These are phyloP conservation scores for Hanseniaspora lachancei DNA, from an alignment of 805 yeast genomes.

Conservation along the genomic window DNA sequence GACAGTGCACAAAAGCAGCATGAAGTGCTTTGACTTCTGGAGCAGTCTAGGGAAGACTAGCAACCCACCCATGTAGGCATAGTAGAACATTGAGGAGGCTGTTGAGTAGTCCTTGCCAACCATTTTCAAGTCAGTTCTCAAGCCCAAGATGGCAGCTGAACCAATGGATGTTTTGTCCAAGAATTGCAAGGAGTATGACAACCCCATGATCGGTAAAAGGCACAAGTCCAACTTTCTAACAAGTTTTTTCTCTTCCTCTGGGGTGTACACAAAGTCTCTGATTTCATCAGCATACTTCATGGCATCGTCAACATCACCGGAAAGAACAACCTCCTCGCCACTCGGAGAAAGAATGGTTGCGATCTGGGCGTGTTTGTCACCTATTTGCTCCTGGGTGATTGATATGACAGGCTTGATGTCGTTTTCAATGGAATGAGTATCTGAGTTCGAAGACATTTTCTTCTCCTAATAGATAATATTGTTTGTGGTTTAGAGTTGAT, in stretches of 20 bases:
- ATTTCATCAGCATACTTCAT: constrained; percentile 31
- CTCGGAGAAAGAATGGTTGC: constrained; percentile 21
- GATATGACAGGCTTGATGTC: constrained; percentile 12
- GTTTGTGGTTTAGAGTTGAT: not conserved
- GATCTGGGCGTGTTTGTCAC: constrained; percentile 12
- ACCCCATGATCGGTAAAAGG: constrained; percentile 39
- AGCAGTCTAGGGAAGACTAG: constrained; percentile 30
- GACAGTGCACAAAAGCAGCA: constrained; percentile 36
- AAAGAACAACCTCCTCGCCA: constrained; percentile 21
- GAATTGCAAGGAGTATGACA: constrained; percentile 39
- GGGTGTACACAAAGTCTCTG: constrained; percentile 23
- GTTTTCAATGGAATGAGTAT: constrained; percentile 3
- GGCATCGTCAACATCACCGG: constrained; percentile 36
- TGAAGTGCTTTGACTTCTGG: constrained; percentile 43
- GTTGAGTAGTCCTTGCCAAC: constrained; percentile 34
- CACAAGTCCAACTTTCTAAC: constrained; percentile 39
- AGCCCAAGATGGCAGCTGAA: constrained; percentile 42
- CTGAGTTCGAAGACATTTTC: constrained; percentile 1
- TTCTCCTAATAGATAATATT: not conserved
- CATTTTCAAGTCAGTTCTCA: constrained; percentile 35
- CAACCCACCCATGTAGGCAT: constrained; percentile 43
- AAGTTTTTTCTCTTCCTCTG: constrained; percentile 27
- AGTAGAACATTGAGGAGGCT: constrained; percentile 48
- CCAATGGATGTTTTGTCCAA: constrained; percentile 48
- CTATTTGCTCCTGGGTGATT: constrained; percentile 10